Evolutionary conservation across 2,329 filamentous ascomycete genomes (phyloP).

Genomic region (Lasiodiplodia sp.): DNA sequence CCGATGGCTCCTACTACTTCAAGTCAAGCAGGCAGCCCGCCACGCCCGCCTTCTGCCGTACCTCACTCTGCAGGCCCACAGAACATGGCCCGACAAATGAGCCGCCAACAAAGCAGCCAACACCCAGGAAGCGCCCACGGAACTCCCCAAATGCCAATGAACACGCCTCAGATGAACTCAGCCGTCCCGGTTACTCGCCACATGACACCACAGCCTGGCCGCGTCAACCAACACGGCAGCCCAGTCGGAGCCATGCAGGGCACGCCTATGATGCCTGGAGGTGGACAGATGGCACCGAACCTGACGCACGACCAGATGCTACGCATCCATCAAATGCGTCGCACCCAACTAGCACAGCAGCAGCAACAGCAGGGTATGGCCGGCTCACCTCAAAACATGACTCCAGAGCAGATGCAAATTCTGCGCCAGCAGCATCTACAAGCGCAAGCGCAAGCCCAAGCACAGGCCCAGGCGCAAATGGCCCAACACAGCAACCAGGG

Average conservation of each 20-base stretch:
- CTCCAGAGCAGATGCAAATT: conserved; percentile 44
- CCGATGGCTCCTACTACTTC: conserved; percentile 52
- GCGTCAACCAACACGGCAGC: conserved; percentile 46
- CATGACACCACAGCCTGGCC: conserved; percentile 47
- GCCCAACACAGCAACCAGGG: conserved; percentile 23
- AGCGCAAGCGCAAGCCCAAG: conserved; percentile 14
- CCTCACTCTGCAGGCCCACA: conserved; percentile 41
- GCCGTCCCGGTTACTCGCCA: conserved; percentile 46
- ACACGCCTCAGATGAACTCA: conserved; percentile 47
- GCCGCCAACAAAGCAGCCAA: conserved; percentile 45
- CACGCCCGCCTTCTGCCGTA: conserved; percentile 48
- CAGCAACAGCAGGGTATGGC: conserved; percentile 28
- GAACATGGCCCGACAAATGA: conserved; percentile 46
- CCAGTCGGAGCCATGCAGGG: conserved; percentile 43
- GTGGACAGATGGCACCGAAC: conserved; percentile 34
- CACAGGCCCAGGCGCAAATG: conserved; percentile 13
- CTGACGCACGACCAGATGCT: conserved; percentile 25
- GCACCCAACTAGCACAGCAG: conserved; percentile 19
- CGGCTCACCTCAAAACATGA: conserved; percentile 39
- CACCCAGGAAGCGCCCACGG: conserved; percentile 45
- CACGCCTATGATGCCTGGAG: conserved; percentile 48
- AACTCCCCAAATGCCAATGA: conserved; percentile 48
- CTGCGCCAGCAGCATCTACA: conserved; percentile 16
- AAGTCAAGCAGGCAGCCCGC: conserved; percentile 48
- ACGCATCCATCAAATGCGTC: conserved; percentile 23